Evolutionary conservation across 345 rosid species (phyloP).

Genomic region (Rhizophora apiculata): DNA sequence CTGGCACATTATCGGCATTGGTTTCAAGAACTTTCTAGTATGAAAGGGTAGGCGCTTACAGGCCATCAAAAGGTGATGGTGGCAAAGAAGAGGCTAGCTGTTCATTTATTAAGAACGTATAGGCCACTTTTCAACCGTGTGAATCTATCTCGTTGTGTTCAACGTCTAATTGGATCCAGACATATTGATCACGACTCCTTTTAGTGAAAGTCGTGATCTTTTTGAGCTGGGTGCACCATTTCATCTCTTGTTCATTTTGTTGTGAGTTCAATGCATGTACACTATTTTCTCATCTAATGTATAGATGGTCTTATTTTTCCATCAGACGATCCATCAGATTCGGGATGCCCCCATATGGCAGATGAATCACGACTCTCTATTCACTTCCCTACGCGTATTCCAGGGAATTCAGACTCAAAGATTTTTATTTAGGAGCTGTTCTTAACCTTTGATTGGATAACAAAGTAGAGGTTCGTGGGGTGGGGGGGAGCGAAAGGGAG

Average conservation of each 20-base stretch:
- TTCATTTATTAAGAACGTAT: slow-evolving; percentile 11
- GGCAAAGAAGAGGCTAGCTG: slow-evolving; percentile 18
- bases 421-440: too few species aligned
- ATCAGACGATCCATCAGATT: too few species aligned
- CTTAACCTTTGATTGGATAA: too few species aligned
- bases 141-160: not conserved
- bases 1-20: slow-evolving; percentile 20
- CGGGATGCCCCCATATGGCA: too few species aligned
- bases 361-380: too few species aligned
- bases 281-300: not conserved
- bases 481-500: too few species aligned
- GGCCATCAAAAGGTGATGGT: slow-evolving; percentile 21
- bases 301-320: too few species aligned
- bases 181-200: slow-evolving; percentile 17
- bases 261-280: not conserved
- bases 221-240: not conserved
- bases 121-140: not conserved
- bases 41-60: slow-evolving; percentile 21
- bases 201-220: slow-evolving; percentile 13
- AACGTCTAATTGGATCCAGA: not conserved
- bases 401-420: too few species aligned
- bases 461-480: too few species aligned
- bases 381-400: too few species aligned
- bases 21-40: slow-evolving; percentile 23
- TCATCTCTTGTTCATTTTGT: not conserved